Conservation (phyloP, 169 alveolate species). For the Eimeria falciformis region DNA sequence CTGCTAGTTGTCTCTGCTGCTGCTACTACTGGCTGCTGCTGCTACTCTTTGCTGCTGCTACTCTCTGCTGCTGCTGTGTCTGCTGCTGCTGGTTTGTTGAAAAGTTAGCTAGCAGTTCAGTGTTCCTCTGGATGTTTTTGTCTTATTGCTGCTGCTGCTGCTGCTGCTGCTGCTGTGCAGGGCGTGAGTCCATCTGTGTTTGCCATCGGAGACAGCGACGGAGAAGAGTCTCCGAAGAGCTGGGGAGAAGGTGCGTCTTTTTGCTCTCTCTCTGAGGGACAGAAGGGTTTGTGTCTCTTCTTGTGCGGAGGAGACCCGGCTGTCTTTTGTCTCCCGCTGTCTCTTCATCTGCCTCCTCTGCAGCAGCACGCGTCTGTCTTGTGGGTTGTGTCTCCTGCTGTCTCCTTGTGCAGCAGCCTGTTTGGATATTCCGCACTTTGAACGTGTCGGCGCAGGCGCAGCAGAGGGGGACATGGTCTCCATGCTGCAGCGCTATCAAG, state of each 20-base stretch:
- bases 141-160: no score
- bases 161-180: conserved; percentile 11
- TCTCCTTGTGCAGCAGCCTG: neutral
- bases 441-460: neutral
- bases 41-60: neutral
- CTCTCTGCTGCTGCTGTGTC: neutral
- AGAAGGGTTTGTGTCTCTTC: neutral
- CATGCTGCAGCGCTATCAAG: neutral
- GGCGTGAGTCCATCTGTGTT: neutral
- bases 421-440: neutral
- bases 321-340: neutral
- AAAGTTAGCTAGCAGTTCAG: no score
- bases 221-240: neutral
- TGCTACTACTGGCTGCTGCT: neutral
- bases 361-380: neutral
- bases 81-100: no score
- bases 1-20: neutral
- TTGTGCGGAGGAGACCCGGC: no score
- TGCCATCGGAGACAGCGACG: conserved; percentile 1
- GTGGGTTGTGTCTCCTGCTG: neutral
- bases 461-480: conserved; percentile 1
- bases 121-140: no score
- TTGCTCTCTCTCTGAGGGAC: no score
- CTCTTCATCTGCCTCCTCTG: neutral
- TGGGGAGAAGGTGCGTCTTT: neutral